Evolutionary conservation across 2,329 filamentous ascomycete species (phyloP).

Genomic region (Chrysosporium queenslandicum): DNA sequence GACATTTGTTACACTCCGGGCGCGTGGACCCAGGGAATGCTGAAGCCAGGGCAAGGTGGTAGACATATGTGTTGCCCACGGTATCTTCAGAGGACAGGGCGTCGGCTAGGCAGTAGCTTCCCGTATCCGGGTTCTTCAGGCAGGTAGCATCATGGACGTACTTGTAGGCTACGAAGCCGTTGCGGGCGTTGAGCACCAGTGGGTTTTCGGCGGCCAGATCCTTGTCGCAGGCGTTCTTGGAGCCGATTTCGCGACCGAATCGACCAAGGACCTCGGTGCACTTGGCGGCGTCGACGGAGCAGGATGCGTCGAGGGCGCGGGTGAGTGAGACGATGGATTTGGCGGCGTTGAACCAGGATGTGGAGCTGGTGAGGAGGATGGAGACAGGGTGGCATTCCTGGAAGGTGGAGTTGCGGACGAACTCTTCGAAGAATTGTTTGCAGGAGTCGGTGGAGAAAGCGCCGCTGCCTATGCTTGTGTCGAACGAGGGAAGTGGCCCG

Average conservation of each 20-base stretch:
- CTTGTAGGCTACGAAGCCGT: constrained; percentile 66
- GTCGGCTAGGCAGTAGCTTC: constrained; percentile 68
- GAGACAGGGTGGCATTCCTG: constrained; percentile 72
- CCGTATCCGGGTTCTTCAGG: constrained; percentile 55
- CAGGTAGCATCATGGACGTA: constrained; percentile 73
- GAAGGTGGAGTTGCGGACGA: constrained; percentile 59
- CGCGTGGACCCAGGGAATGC: constrained; percentile 54
- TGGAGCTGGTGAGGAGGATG: constrained; percentile 73
- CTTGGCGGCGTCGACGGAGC: constrained; percentile 52
- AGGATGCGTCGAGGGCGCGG: constrained; percentile 67
- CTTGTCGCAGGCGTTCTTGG: constrained; percentile 54
- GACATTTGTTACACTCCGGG: constrained; percentile 68
- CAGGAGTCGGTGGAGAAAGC: constrained; percentile 45
- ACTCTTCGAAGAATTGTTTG: constrained; percentile 50
- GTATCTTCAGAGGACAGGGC: constrained; percentile 63
- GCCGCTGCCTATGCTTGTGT: constrained; percentile 53
- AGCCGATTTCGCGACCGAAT: constrained; percentile 56
- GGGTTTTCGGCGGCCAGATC: constrained; percentile 61
- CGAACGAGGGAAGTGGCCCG: constrained; percentile 51
- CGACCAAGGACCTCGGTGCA: constrained; percentile 57
- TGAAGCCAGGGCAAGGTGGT: constrained; percentile 73
- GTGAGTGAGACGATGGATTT: constrained; percentile 63
- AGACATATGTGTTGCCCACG: constrained; percentile 66
- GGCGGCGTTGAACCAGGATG: constrained; percentile 69
- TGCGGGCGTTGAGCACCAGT: constrained; percentile 62